These are phyloP conservation scores for Trematosphaeria pertusa DNA, from an alignment of 2,329 filamentous ascomycete species.

Conservation along the genomic window DNA sequence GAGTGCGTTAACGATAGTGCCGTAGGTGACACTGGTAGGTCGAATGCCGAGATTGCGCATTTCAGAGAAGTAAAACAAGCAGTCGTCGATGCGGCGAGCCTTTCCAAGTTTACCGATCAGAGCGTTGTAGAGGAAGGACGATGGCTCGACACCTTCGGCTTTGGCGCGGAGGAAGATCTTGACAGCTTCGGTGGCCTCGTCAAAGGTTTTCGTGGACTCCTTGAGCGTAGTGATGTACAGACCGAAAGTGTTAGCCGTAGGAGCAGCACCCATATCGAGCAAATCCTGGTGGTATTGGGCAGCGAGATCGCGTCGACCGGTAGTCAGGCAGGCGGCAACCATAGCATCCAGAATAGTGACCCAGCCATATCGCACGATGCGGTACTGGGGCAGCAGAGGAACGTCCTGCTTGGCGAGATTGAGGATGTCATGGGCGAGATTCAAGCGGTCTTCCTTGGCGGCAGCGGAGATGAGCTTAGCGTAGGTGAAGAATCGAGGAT, in stretches of 20 bases:
- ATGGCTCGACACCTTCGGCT: constrained; percentile 91
- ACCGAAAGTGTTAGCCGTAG: constrained; percentile 96
- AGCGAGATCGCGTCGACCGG: constrained; percentile 80
- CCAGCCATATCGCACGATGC: constrained; percentile 92
- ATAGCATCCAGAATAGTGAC: constrained; percentile 95
- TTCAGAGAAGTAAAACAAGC: constrained; percentile 96
- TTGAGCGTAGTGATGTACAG: constrained; percentile 99
- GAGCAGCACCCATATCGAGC: constrained; percentile 85
- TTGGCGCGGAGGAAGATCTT: constrained; percentile 97
- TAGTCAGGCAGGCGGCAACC: constrained; percentile 87
- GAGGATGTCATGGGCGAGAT: constrained; percentile 84
- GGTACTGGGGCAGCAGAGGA: constrained; percentile 82
- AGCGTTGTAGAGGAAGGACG: constrained; percentile 97
- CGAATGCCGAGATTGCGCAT: constrained; percentile 94
- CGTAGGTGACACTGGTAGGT: constrained; percentile 96
- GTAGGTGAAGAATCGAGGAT: constrained; percentile 95
- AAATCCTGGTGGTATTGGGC: constrained; percentile 91
- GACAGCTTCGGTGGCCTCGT: constrained; percentile 94
- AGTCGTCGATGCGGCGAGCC: constrained; percentile 96
- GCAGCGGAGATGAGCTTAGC: constrained; percentile 93
- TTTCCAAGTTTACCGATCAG: constrained; percentile 98
- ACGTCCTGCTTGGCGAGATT: constrained; percentile 89
- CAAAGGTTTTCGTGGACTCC: constrained; percentile 95
- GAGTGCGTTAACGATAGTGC: constrained; percentile 96
- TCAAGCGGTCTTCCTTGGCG: constrained; percentile 82